Conservation (phyloP, 2,329 filamentous ascomycete species). For the Aureobasidium sp. region DNA sequence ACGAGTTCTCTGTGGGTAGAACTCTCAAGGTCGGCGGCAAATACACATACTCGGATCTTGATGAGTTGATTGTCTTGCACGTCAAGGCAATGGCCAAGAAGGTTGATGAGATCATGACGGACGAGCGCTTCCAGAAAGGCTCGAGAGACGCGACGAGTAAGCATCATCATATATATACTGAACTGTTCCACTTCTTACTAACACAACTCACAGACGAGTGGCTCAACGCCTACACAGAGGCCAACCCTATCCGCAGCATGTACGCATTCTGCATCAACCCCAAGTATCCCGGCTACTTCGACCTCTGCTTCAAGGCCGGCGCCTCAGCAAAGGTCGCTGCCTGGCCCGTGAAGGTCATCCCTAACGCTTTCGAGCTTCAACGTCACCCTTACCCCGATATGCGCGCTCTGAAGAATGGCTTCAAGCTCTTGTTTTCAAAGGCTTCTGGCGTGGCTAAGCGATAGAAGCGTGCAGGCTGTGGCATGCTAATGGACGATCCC, state of each 20-base stretch:
- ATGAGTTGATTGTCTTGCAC: slow-evolving; percentile 94
- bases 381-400: slow-evolving; percentile 89
- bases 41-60: slow-evolving; percentile 89
- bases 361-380: slow-evolving; percentile 86
- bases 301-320: slow-evolving; percentile 91
- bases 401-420: slow-evolving; percentile 90
- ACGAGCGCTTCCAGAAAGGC: slow-evolving; percentile 86
- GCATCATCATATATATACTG: slow-evolving; percentile 29
- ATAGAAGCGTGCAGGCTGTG: background rate
- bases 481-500: background rate
- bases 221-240: slow-evolving; percentile 91
- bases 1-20: slow-evolving; percentile 87
- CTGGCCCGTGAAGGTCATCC: slow-evolving; percentile 84
- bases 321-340: slow-evolving; percentile 63
- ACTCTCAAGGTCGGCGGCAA: slow-evolving; percentile 79
- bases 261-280: slow-evolving; percentile 95
- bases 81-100: slow-evolving; percentile 97
- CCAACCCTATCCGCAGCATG: slow-evolving; percentile 86
- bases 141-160: slow-evolving; percentile 78
- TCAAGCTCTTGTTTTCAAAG: slow-evolving; percentile 73
- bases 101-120: slow-evolving; percentile 89
- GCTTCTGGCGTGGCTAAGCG: background rate
- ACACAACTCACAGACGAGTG: slow-evolving; percentile 63
- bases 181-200: background rate
- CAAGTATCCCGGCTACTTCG: slow-evolving; percentile 90